These are phyloP conservation scores for Candida buenavistaensis DNA, from an alignment of 1,139 yeast genomes.

Conservation along the genomic window DNA sequence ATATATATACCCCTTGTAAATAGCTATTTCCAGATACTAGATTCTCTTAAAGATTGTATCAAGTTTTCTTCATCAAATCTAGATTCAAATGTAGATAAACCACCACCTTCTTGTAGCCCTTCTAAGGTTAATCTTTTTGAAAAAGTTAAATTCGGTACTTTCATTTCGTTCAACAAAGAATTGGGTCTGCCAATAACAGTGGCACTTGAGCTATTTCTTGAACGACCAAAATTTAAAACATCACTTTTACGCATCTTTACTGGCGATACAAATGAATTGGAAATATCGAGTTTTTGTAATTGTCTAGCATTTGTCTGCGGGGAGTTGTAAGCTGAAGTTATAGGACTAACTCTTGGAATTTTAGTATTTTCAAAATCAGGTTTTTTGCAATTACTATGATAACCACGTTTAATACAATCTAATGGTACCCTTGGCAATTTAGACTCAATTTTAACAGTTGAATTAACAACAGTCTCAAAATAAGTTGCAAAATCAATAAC, in stretches of 20 bases:
- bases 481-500: constrained; percentile 10
- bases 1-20: constrained; percentile 5
- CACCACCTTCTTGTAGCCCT: constrained; percentile 13
- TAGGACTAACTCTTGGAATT: constrained; percentile 34
- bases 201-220: constrained; percentile 9
- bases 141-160: constrained; percentile 14
- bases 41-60: constrained; percentile 26
- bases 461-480: constrained; percentile 9
- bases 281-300: background rate
- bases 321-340: constrained; percentile 33
- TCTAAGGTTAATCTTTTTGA: constrained; percentile 23
- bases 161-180: constrained; percentile 13
- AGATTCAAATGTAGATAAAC: constrained; percentile 35
- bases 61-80: constrained; percentile 36
- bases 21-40: constrained; percentile 28
- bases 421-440: constrained; percentile 29
- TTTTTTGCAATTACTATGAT: constrained; percentile 26
- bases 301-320: constrained; percentile 18
- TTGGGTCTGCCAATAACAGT: constrained; percentile 16
- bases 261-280: constrained; percentile 5
- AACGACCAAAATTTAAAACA: constrained; percentile 4
- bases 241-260: constrained; percentile 4
- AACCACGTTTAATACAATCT: constrained; percentile 23
- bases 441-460: constrained; percentile 10
- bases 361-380: constrained; percentile 14